Evolutionary conservation across 805 yeast genomes (phyloP).

Genomic region (Metschnikowia hibisci): DNA sequence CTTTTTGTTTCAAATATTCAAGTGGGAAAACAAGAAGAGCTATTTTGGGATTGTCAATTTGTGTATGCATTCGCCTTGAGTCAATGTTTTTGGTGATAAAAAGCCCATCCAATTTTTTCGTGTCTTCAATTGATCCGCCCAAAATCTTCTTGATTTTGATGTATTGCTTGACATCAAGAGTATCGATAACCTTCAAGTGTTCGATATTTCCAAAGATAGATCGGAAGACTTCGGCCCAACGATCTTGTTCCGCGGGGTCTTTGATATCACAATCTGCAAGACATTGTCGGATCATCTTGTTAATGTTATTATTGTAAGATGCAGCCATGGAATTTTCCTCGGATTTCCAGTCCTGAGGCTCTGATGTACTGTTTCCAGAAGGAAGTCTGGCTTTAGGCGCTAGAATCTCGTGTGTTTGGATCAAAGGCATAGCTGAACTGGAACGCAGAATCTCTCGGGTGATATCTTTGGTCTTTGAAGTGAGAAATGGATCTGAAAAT

Average conservation of each 20-base stretch:
- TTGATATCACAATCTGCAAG: constrained; percentile 57
- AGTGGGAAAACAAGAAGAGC: constrained; percentile 84
- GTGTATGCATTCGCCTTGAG: constrained; percentile 68
- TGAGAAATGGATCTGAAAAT: constrained; percentile 2
- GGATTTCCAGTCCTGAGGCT: neutral
- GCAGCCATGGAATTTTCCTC: constrained; percentile 5
- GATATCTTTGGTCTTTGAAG: neutral
- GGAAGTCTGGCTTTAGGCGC: neutral
- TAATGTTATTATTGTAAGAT: constrained; percentile 41
- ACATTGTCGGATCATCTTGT: constrained; percentile 53
- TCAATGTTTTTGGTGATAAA: constrained; percentile 84
- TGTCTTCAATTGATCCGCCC: constrained; percentile 66
- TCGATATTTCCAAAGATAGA: constrained; percentile 53
- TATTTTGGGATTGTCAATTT: constrained; percentile 64
- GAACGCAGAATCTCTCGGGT: neutral
- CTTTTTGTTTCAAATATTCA: constrained; percentile 75
- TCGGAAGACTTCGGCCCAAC: constrained; percentile 59
- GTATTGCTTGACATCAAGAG: constrained; percentile 82
- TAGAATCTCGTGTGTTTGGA: neutral
- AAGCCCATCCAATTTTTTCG: constrained; percentile 67
- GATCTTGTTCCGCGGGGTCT: constrained; percentile 27
- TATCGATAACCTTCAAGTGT: constrained; percentile 62
- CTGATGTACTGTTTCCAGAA: neutral
- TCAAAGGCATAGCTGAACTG: neutral
- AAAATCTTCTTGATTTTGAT: constrained; percentile 79